Base-by-base conservation (phyloP, 306 rosid genomes). In the Carpinus fangiana region DNA sequence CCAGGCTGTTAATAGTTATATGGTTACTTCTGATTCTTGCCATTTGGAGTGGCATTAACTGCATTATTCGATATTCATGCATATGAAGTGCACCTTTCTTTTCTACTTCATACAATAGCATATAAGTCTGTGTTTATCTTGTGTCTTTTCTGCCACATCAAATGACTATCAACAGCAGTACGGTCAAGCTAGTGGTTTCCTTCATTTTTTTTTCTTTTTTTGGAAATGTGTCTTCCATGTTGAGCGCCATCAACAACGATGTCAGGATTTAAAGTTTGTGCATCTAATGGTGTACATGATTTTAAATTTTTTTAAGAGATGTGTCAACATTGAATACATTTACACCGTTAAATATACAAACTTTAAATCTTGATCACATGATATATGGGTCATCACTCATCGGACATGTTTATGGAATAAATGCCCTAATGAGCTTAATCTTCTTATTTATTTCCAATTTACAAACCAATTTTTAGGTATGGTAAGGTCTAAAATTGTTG, bases 61-160 rank as follows among this genome's bases (percentile, higher is more conserved):
- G 48, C 5, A 45, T 45, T 45, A 45, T 43, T 7, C 2, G 23
- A 52, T 38, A 10, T n/a, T 55, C 67, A 53, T 48, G 31, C 41
- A 12, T 23, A 23, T 23, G 26, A 23, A 23, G 26, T 23, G 26
- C 26, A 23, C 26, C 26, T 23, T 23, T 12, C 1, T 79, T 72
- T 67, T 59, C 72, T 34, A n/a, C 14, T 51, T 57, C n/a, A 31
- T 72, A 17, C 76, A 23, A 45, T 77, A n/a, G 74, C 43, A 59
- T 50, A 51, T 46, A 48, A n/a, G 26, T 60, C 57, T 51, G 41
- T 71, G 61, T 59, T 31, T 72, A 59, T 5, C 10, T 18, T 28
- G 21, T 57, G 23, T 59, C 64, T 71, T 66, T 60, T 23, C 28
- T 23, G 11, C 71, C 8, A 23, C 31, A 36, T 72, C 14, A 18